phyloP scores from a whole-genome alignment of 805 yeast species.

The Ogataea populi-albae region DNA sequence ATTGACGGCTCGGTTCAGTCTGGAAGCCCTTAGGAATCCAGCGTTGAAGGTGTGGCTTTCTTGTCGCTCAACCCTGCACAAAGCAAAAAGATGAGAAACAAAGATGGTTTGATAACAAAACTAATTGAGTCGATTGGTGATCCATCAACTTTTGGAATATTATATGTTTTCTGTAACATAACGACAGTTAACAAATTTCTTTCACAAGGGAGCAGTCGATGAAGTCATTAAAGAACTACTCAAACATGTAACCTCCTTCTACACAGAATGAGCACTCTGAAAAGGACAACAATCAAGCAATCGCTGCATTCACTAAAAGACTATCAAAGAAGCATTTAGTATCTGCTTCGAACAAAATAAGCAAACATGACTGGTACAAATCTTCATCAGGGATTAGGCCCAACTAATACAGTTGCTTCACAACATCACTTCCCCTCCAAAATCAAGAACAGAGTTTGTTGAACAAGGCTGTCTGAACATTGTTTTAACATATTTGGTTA shows the following conservation, averaged over 20 bases:
- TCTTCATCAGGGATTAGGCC: constrained; percentile 22
- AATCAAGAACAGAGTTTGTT: constrained; percentile 35
- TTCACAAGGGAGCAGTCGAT: constrained; percentile 34
- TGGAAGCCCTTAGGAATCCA: neutral
- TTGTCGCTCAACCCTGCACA: constrained; percentile 34
- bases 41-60: constrained; percentile 34
- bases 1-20: constrained; percentile 33
- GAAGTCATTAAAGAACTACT: constrained; percentile 36
- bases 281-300: constrained; percentile 30
- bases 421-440: constrained; percentile 32
- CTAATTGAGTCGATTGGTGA: constrained; percentile 16
- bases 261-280: constrained; percentile 18
- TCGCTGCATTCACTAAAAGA: constrained; percentile 26
- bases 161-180: constrained; percentile 40
- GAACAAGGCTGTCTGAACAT: constrained; percentile 45
- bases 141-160: constrained; percentile 33
- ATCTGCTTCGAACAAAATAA: constrained; percentile 13
- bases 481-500: constrained; percentile 38
- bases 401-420: constrained; percentile 35
- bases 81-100: constrained; percentile 33
- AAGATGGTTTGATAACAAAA: constrained; percentile 28
- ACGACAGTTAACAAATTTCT: constrained; percentile 30
- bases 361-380: constrained; percentile 9
- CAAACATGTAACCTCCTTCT: constrained; percentile 18
- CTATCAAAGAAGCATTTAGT: constrained; percentile 21